Percentiles rank a stretch among this genome's conserved stretches.
phyloP scores from a whole-genome alignment of 2,329 filamentous ascomycete genomes.

The Neocucurbitaria cava region DNA sequence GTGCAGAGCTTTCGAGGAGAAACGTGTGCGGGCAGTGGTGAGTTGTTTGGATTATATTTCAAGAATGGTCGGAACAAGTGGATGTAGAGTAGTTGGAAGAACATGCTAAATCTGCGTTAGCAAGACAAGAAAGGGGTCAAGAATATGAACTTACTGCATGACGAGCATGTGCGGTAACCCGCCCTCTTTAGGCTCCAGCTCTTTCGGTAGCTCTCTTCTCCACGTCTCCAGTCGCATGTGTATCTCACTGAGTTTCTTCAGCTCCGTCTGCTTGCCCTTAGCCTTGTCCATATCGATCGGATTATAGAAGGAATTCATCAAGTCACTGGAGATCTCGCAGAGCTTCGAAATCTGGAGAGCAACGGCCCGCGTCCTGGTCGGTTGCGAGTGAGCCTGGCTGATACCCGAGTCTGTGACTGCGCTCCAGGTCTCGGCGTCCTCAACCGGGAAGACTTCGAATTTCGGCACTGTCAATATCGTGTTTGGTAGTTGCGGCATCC shows the following conservation, averaged over 20 bases:
- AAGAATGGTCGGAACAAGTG: constrained; percentile 95
- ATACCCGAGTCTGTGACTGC: constrained; percentile 87
- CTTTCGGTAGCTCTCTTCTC: constrained; percentile 81
- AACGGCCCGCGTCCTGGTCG: constrained; percentile 78
- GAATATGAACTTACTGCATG: constrained; percentile 76
- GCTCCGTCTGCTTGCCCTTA: constrained; percentile 78
- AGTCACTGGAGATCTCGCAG: constrained; percentile 91
- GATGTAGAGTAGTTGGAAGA: constrained; percentile 94
- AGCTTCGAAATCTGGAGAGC: constrained; percentile 77
- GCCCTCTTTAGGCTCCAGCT: constrained; percentile 88
- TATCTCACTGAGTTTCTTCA: constrained; percentile 91
- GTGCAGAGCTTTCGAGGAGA: constrained; percentile 92
- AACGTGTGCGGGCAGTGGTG: constrained; percentile 83
- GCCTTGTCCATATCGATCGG: constrained; percentile 68
- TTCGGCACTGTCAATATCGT: constrained; percentile 84
- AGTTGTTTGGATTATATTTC: constrained; percentile 82
- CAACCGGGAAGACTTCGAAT: constrained; percentile 86
- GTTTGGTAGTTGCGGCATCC: constrained; percentile 83
- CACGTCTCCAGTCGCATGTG: constrained; percentile 90
- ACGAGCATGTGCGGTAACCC: constrained; percentile 82
- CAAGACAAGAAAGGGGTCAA: background rate
- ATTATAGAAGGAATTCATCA: constrained; percentile 90
- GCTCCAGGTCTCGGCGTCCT: constrained; percentile 85
- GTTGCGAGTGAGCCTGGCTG: constrained; percentile 74
- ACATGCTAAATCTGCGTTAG: constrained; percentile 73